Evolutionary conservation across 2,329 filamentous ascomycete species (phyloP).

Genomic region (Epichloe festucae): DNA sequence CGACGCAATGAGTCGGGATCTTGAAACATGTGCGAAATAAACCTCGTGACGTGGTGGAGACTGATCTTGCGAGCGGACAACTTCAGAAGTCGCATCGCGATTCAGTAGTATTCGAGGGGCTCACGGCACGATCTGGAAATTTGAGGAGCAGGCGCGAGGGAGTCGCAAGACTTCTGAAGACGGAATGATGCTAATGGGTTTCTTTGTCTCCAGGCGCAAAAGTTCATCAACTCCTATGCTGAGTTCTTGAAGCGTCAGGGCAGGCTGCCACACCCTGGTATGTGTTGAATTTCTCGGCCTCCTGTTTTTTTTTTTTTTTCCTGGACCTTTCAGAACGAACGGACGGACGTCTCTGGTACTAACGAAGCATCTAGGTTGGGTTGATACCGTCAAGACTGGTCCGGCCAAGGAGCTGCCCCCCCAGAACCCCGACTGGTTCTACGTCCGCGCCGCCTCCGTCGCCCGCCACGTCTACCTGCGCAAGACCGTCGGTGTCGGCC

Average conservation of each 20-base stretch:
- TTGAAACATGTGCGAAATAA: background rate
- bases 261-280: slow-evolving; percentile 83
- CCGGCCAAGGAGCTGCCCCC: slow-evolving; percentile 89
- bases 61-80: background rate
- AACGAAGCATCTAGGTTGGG: slow-evolving; percentile 56
- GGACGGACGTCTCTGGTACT: too few species aligned
- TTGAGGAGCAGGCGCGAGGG: slow-evolving; percentile 56
- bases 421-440: slow-evolving; percentile 97
- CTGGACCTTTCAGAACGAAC: too few species aligned
- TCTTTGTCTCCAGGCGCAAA: slow-evolving; percentile 54
- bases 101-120: slow-evolving; percentile 3
- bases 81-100: background rate
- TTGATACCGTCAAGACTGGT: slow-evolving; percentile 98
- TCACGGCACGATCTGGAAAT: slow-evolving; percentile 14
- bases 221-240: slow-evolving; percentile 78
- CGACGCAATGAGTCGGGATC: background rate
- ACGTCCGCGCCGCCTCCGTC: slow-evolving; percentile 80
- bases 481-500: slow-evolving; percentile 98
- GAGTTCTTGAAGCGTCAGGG: slow-evolving; percentile 89
- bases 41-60: background rate
- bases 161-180: slow-evolving; percentile 61
- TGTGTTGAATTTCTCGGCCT: slow-evolving; percentile 20
- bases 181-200: slow-evolving; percentile 60
- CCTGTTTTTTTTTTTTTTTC: too few species aligned
- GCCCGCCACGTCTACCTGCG: slow-evolving; percentile 98